phyloP scores from a whole-genome alignment of 2,329 filamentous ascomycete species.

The Alternaria arbusti region DNA sequence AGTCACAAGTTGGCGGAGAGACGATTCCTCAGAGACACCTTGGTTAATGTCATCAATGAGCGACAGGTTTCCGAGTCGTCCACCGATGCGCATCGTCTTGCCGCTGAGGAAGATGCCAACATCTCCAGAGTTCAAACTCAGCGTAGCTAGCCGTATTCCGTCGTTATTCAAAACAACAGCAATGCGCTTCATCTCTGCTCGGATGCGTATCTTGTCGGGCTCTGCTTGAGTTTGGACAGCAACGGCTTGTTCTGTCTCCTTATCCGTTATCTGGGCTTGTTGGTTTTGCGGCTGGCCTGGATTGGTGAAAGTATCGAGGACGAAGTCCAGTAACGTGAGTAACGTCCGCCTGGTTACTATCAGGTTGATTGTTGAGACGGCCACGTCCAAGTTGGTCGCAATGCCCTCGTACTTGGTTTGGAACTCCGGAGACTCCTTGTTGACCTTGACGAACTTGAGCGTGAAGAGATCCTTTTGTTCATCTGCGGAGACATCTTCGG shows the following conservation, averaged over 20 bases:
- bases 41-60: slow-evolving; percentile 93
- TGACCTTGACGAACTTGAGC: slow-evolving; percentile 89
- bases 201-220: slow-evolving; percentile 85
- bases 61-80: slow-evolving; percentile 84
- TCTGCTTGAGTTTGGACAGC: slow-evolving; percentile 52
- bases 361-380: slow-evolving; percentile 93
- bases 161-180: slow-evolving; percentile 96
- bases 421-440: slow-evolving; percentile 90
- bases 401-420: slow-evolving; percentile 90
- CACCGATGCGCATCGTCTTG: slow-evolving; percentile 84
- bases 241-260: slow-evolving; percentile 42
- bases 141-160: slow-evolving; percentile 88
- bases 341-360: slow-evolving; percentile 93
- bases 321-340: slow-evolving; percentile 90
- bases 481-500: slow-evolving; percentile 73
- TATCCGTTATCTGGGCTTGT: slow-evolving; percentile 37
- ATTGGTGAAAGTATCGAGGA: slow-evolving; percentile 86
- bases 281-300: slow-evolving; percentile 57
- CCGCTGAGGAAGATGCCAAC: slow-evolving; percentile 87
- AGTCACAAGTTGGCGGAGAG: slow-evolving; percentile 83
- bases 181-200: slow-evolving; percentile 91
- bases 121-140: slow-evolving; percentile 91
- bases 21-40: slow-evolving; percentile 81
- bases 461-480: slow-evolving; percentile 82
- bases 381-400: slow-evolving; percentile 88